phyloP scores from a whole-genome alignment of 495 filamentous ascomycete species.

The Rusavskia elegans region DNA sequence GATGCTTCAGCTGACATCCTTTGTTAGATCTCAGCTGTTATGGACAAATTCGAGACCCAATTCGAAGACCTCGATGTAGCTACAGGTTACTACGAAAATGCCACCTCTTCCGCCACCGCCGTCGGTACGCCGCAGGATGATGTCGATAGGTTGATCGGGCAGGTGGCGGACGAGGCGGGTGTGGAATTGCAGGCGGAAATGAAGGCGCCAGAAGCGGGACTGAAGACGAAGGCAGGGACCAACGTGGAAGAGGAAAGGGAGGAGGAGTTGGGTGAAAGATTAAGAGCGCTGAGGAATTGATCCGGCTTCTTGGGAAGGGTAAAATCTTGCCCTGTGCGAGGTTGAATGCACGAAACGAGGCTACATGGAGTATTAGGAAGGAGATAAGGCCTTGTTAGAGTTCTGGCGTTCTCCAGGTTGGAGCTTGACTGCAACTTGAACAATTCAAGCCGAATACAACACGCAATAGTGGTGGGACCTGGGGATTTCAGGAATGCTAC shows the following conservation, averaged over 20 bases:
- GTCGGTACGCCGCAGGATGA: slow-evolving; percentile 68
- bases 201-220: slow-evolving; percentile 25
- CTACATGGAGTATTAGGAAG: too few species aligned
- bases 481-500: too few species aligned
- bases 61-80: slow-evolving; percentile 75
- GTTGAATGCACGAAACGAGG: too few species aligned
- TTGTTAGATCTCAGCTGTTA: slow-evolving; percentile 38
- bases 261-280: slow-evolving; percentile 27
- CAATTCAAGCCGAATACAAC: too few species aligned
- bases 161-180: slow-evolving; percentile 71
- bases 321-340: too few species aligned
- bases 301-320: too few species aligned
- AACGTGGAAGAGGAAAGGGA: slow-evolving; percentile 28
- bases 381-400: too few species aligned
- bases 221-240: slow-evolving; percentile 18
- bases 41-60: slow-evolving; percentile 69
- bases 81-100: slow-evolving; percentile 72
- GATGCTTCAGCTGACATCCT: background rate
- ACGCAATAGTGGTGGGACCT: too few species aligned
- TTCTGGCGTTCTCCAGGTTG: too few species aligned
- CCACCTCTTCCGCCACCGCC: slow-evolving; percentile 56
- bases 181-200: slow-evolving; percentile 59
- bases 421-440: too few species aligned
- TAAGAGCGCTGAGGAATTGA: slow-evolving; percentile 31
- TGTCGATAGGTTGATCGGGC: slow-evolving; percentile 62